A percentile compares a stretch with the other conserved stretches of the same genome.
These are phyloP conservation scores for Lasiosphaeris hirsuta DNA, from an alignment of 495 filamentous ascomycete genomes.

Conservation along the genomic window DNA sequence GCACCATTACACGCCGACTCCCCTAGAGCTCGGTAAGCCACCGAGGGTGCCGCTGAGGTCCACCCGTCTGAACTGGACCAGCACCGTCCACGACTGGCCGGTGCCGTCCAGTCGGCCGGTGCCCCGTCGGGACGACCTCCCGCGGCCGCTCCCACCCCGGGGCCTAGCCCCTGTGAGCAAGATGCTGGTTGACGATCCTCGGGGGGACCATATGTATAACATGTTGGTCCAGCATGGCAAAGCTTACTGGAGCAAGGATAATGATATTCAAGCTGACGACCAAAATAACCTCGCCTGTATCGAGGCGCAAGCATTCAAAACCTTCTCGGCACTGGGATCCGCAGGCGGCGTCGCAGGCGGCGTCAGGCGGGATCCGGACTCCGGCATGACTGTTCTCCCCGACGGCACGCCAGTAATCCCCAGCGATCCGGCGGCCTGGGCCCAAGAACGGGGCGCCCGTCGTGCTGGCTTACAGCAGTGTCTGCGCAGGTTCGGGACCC, in stretches of 20 bases:
- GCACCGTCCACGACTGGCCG: constrained; percentile 14
- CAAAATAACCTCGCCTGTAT: constrained; percentile 11
- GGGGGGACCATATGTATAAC: neutral
- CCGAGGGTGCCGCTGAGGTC: constrained; percentile 12
- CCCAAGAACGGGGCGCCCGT: constrained; percentile 33
- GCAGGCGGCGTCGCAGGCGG: too few relatives aligned
- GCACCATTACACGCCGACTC: constrained; percentile 18
- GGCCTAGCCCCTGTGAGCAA: constrained; percentile 10
- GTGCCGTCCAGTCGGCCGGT: constrained; percentile 4
- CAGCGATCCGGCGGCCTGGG: constrained; percentile 11
- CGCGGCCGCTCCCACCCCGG: constrained; percentile 8
- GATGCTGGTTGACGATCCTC: constrained; percentile 10
- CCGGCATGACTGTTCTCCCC: constrained; percentile 11
- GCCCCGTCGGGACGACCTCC: constrained; percentile 10
- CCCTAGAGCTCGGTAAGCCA: constrained; percentile 13
- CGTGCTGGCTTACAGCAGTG: constrained; percentile 40
- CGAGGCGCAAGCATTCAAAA: constrained; percentile 13
- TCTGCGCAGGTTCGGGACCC: constrained; percentile 26
- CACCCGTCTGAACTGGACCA: constrained; percentile 23
- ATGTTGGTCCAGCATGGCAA: constrained; percentile 2
- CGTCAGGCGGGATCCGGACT: constrained; percentile 8
- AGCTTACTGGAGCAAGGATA: constrained; percentile 1
- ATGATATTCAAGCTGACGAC: neutral
- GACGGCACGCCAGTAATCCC: constrained; percentile 4
- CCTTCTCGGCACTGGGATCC: neutral